These are phyloP conservation scores for Strigomonas galati DNA, from an alignment of 208 protist genomes.

Conservation along the genomic window DNA sequence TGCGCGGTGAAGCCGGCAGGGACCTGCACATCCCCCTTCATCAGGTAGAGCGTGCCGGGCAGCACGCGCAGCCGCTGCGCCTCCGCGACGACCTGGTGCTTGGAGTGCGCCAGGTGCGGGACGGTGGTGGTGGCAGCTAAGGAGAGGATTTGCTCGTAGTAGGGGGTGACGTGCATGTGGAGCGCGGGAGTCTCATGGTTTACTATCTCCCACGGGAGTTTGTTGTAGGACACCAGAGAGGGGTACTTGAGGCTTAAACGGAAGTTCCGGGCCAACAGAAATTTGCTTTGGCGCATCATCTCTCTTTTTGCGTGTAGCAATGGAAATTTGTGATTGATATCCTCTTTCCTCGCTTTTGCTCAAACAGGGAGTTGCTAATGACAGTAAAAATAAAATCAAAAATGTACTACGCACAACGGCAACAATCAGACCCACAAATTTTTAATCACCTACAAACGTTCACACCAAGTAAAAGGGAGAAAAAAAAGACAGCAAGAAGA, in stretches of 20 bases:
- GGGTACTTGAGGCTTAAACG: slow-evolving; percentile 82
- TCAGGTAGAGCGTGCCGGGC: slow-evolving; percentile 68
- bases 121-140: slow-evolving; percentile 54
- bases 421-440: background rate
- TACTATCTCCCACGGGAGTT: slow-evolving; percentile 83
- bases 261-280: slow-evolving; percentile 39
- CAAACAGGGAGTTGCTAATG: background rate
- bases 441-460: background rate
- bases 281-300: slow-evolving; percentile 37
- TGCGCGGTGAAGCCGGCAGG: slow-evolving; percentile 52
- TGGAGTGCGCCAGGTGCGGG: slow-evolving; percentile 36
- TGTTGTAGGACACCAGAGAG: slow-evolving; percentile 86
- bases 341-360: background rate
- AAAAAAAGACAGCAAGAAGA: slow-evolving; percentile 2
- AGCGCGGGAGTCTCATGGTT: slow-evolving; percentile 66
- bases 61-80: slow-evolving; percentile 63
- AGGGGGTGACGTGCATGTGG: slow-evolving; percentile 78
- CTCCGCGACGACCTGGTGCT: slow-evolving; percentile 39
- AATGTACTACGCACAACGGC: background rate
- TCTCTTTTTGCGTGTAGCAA: background rate
- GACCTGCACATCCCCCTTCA: slow-evolving; percentile 22
- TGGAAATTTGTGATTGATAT: background rate
- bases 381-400: background rate
- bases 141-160: slow-evolving; percentile 77
- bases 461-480: background rate